These are phyloP conservation scores for Rosa lucieae DNA, from an alignment of 306 rosid genomes.

Conservation along the genomic window DNA sequence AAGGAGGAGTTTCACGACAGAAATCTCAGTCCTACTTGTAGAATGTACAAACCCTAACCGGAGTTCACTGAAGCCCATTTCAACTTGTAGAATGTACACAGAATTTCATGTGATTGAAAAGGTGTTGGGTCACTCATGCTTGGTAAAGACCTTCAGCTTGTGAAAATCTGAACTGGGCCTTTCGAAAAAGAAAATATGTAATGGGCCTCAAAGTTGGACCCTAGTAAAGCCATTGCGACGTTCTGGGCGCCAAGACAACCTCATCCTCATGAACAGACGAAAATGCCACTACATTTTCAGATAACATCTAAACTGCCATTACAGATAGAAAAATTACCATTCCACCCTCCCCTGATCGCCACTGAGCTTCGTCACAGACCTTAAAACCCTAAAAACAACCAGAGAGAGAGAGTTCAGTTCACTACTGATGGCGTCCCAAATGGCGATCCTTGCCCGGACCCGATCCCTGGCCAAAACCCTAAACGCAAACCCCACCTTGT, in stretches of 20 bases:
- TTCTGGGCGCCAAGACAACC: no score
- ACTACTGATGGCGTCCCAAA: conserved; percentile 70
- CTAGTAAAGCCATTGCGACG: no score
- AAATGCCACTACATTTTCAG: background rate
- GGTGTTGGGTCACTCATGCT: no score
- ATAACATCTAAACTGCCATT: conserved; percentile 12
- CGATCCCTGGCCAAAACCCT: conserved; percentile 40
- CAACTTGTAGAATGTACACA: no score
- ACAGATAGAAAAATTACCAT: background rate
- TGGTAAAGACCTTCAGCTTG: no score
- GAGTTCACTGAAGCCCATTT: no score
- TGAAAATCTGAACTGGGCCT: no score
- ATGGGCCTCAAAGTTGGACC: background rate
- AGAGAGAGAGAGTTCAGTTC: background rate
- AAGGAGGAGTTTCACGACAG: no score
- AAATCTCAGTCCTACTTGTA: no score
- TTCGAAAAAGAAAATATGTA: no score
- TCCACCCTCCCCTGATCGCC: background rate
- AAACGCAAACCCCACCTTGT: conserved; percentile 10
- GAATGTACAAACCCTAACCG: no score
- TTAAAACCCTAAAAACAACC: conserved; percentile 23
- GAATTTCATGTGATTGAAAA: no score
- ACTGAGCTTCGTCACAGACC: background rate
- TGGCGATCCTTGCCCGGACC: conserved; percentile 65
- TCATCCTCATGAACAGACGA: background rate